phyloP scores from a whole-genome alignment of 306 rosid species.

The Casuarina glauca region DNA sequence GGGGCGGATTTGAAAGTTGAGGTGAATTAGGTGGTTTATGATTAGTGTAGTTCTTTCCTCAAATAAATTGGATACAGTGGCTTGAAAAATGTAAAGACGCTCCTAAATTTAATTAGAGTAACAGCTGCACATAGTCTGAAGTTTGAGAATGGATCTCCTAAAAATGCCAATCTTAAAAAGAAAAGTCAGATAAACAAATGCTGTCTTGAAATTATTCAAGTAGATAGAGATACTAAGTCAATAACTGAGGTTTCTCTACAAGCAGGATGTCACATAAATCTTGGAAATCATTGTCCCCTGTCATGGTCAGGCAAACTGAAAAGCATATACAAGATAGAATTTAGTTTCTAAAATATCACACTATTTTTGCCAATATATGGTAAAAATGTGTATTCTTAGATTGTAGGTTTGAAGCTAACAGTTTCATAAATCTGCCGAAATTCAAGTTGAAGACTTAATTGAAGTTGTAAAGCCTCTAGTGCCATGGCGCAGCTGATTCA shows the following conservation, averaged over 20 bases:
- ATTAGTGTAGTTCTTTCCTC: neutral
- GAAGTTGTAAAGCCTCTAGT: neutral
- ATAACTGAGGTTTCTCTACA: neutral
- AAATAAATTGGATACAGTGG: neutral
- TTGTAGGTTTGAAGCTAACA: neutral
- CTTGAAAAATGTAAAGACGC: neutral
- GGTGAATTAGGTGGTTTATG: neutral
- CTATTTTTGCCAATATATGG: neutral
- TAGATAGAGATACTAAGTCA: neutral
- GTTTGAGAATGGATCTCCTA: too few relatives aligned
- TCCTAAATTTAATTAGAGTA: neutral
- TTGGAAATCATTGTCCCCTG: neutral
- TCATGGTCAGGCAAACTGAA: neutral
- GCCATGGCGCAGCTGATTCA: neutral
- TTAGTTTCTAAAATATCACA: neutral
- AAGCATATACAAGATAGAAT: neutral
- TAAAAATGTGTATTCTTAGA: neutral
- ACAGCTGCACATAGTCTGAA: neutral
- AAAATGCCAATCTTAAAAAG: too few relatives aligned
- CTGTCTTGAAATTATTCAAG: neutral
- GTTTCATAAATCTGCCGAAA: neutral
- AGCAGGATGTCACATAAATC: neutral
- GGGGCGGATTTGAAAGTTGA: neutral
- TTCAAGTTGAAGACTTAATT: neutral
- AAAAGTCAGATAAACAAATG: neutral